These are phyloP conservation scores for Solanum tarijense DNA, from an alignment of 257 asterid genomes.

Conservation along the genomic window DNA sequence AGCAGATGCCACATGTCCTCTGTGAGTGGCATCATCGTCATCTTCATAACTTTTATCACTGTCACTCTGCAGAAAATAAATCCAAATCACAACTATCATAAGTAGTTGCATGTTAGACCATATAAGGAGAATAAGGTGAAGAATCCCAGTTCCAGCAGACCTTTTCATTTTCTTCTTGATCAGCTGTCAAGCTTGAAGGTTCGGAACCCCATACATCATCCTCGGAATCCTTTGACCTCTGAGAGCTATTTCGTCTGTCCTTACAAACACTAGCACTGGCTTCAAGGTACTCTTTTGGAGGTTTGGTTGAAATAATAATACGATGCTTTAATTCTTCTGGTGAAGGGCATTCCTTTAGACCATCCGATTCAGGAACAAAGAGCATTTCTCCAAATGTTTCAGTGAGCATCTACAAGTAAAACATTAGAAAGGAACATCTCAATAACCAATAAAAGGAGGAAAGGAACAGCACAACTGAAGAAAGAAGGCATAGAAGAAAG, in stretches of 20 bases:
- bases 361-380: conserved; percentile 52
- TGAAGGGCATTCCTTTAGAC: conserved; percentile 61
- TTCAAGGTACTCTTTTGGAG: conserved; percentile 85
- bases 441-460: background rate
- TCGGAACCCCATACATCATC: conserved; percentile 84
- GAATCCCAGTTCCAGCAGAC: conserved; percentile 11
- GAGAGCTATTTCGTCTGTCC: conserved; percentile 22
- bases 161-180: conserved; percentile 38
- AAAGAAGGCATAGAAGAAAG: background rate
- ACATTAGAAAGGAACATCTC: background rate
- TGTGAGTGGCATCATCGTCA: conserved; percentile 38
- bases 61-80: background rate
- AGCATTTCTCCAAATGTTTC: conserved; percentile 64
- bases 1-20: conserved; percentile 28
- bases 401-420: conserved; percentile 41
- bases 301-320: conserved; percentile 75
- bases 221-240: conserved; percentile 39
- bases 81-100: background rate
- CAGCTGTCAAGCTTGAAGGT: conserved; percentile 49
- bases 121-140: background rate
- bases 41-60: conserved; percentile 23
- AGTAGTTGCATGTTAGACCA: background rate
- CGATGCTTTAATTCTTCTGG: conserved; percentile 68
- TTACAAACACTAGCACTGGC: conserved; percentile 26
- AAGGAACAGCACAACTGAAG: background rate